Base-by-base conservation (phyloP, 1,284 basidiomycete genomes). In the Xanthoconium separans region DNA sequence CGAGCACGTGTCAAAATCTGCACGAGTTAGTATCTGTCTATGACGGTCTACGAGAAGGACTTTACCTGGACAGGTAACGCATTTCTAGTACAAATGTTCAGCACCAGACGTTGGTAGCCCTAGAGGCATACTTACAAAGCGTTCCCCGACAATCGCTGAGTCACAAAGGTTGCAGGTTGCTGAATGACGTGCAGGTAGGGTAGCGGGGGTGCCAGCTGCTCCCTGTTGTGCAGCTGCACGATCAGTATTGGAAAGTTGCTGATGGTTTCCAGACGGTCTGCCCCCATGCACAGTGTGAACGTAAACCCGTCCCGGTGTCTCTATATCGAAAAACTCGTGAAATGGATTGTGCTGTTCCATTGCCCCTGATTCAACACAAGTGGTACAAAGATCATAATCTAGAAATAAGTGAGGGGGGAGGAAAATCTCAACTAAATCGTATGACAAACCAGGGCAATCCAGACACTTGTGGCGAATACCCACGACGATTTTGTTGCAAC, bases 91-190 rank as follows among this genome's bases (percentile, higher is more conserved):
- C 27, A 13, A 20, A 44, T 16, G 29, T 47, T 64, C 16, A 59
- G 36, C 43, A 10, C 3, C 29, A 40, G 36, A 50, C 42, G 13
- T 15, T 55, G 12, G 27, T 20, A 57, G 42, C 27, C 27, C 50
- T 37, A 37, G 54, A 53, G 15, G 30, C 16, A 58, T 47, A 75
- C 84, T 68, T 65, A 90, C 86, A 70, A 81, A 89, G 47, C 90
- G 84, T 56, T 77, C 73, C 2, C 90, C 90, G 36, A 69, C 59
- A 57, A 93, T 90, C 7, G 73, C 69, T 2, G 85, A 87, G 57
- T 88, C 85, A 62, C 91, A 93, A 39, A 93, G 64, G 64, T 93
- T 80, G 70, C 90, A 93, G 11, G 68, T 78, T 2, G 89, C 89
- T 51, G 70, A 66, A 63, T 93, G 89, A 27, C 72, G 60, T 22